Evolutionary conservation across 1,139 yeast species (phyloP).

Genomic region (Candida tunisiensis): DNA sequence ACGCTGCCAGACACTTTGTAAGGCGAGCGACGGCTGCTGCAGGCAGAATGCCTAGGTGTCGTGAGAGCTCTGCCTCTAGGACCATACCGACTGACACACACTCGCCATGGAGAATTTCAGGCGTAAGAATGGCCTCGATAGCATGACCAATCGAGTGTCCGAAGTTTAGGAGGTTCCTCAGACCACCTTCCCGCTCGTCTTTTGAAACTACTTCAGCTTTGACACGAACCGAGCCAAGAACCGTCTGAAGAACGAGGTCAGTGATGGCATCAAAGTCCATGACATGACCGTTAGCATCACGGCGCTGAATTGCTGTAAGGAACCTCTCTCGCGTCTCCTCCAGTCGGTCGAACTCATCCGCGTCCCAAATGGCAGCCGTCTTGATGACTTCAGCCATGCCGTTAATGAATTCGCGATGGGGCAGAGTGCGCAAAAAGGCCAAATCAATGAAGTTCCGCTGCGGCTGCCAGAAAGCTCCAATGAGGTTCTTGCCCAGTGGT

Average conservation of each 20-base stretch:
- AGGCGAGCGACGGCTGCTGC: conserved; percentile 92
- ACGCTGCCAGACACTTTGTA: conserved; percentile 65
- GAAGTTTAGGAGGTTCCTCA: conserved; percentile 81
- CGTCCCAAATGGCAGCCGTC: conserved; percentile 98
- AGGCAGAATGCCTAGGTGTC: conserved; percentile 75
- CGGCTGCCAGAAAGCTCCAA: conserved; percentile 99
- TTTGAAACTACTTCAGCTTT: conserved; percentile 89
- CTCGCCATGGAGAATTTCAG: conserved; percentile 94
- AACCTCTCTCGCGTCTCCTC: conserved; percentile 61
- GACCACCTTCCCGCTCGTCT: conserved; percentile 92
- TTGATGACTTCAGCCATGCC: conserved; percentile 99
- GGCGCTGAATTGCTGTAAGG: conserved; percentile 37
- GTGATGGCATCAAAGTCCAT: conserved; percentile 50
- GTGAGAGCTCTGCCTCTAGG: conserved; percentile 82
- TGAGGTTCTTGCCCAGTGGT: conserved; percentile 89
- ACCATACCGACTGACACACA: conserved; percentile 95
- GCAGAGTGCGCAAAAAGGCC: conserved; percentile 72
- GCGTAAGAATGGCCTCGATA: conserved; percentile 88
- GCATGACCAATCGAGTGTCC: conserved; percentile 99
- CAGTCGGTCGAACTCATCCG: conserved; percentile 64
- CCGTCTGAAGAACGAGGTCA: conserved; percentile 63
- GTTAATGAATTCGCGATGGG: conserved; percentile 86
- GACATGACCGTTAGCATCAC: conserved; percentile 20
- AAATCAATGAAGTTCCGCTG: conserved; percentile 77
- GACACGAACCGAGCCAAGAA: conserved; percentile 71